Base-by-base conservation (phyloP, 148 eudicot genomes). In the Spergularia bocconei region DNA sequence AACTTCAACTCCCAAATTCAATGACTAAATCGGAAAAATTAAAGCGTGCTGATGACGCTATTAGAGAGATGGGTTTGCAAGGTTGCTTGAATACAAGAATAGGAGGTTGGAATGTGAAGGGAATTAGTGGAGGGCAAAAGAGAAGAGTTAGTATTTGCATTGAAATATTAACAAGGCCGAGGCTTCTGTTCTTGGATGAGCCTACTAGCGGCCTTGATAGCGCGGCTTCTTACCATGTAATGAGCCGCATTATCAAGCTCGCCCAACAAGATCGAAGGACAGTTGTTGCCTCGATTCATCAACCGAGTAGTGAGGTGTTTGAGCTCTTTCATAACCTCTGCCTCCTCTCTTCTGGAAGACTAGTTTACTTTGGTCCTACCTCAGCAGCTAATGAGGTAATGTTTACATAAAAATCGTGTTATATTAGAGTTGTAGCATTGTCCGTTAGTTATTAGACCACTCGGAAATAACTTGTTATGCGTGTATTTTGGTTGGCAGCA, bases 141-240 rank as follows among this genome's bases (percentile, higher is more conserved):
- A 87, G 96, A 78, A 82, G 96, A 76, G 90, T 93, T 2, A 93
- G 92, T 83, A 93, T 92, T 50, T 88, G 91, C 73, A 86, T 90
- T 41, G 97, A 92, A 74, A 84, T 88, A 71, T 67, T 92, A 8
- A 91, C 88, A 0, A 81, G 79, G 52, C 98, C 98, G 0, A 82
- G 74, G 47, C 89, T 90, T 13, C 86, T 93, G n/a, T 89, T 93
- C 72, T 84, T 93, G 2, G 96, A 91, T 36, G 96, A 93, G 83
- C 98, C 96, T 2, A 93, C 98, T 0, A 93, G 96, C 55, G 98
- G 98, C 4, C 85, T 93, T 66, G 98, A 93, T 51, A 93, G 87
- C 60, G 95, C 97, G 0, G 95, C 97, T 0, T 88, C 97, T 3
- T 92, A 87, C 83, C 83, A 86, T 79, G 97, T 92, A 60, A 84